Conservation (phyloP, 768 basidiomycete genomes). For the Rhizopogon vesiculosus region DNA sequence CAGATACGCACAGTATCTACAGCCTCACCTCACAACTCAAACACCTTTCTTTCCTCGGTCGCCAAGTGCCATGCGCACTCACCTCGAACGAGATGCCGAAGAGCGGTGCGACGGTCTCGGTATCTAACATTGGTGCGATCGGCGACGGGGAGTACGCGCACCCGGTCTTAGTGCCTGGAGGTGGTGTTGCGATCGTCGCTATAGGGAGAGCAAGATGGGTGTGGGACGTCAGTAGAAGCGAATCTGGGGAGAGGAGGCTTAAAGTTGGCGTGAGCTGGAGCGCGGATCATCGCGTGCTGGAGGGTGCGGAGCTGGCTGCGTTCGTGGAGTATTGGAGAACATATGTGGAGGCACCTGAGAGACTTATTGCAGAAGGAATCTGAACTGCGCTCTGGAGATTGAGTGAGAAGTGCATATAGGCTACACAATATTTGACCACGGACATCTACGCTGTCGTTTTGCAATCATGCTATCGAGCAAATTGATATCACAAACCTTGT, state of each 20-base stretch:
- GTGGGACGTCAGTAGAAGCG: conserved; percentile 50
- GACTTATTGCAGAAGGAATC: conserved; percentile 53
- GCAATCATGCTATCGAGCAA: background rate
- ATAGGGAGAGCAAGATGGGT: conserved; percentile 76
- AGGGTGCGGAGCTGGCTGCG: conserved; percentile 85
- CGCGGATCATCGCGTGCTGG: conserved; percentile 83
- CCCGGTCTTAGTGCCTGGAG: conserved; percentile 77
- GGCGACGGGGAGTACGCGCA: conserved; percentile 66
- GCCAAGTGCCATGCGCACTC: conserved; percentile 62
- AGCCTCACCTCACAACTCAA: conserved; percentile 56
- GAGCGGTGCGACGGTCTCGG: conserved; percentile 73
- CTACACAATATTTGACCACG: background rate
- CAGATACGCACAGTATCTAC: conserved; percentile 54
- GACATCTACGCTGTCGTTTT: background rate
- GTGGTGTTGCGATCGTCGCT: conserved; percentile 83
- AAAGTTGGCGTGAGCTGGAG: conserved; percentile 74
- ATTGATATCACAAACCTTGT: background rate
- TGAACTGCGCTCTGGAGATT: conserved; percentile 13
- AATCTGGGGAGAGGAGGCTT: conserved; percentile 44
- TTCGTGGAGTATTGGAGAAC: conserved; percentile 83
- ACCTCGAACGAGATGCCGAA: conserved; percentile 66
- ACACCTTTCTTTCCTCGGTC: conserved; percentile 58
- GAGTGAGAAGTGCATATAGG: background rate
- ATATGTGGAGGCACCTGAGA: conserved; percentile 72
- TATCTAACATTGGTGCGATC: conserved; percentile 81